Base-by-base conservation (phyloP, 2,329 filamentous ascomycete species). In the Epicoccum nigrum region DNA sequence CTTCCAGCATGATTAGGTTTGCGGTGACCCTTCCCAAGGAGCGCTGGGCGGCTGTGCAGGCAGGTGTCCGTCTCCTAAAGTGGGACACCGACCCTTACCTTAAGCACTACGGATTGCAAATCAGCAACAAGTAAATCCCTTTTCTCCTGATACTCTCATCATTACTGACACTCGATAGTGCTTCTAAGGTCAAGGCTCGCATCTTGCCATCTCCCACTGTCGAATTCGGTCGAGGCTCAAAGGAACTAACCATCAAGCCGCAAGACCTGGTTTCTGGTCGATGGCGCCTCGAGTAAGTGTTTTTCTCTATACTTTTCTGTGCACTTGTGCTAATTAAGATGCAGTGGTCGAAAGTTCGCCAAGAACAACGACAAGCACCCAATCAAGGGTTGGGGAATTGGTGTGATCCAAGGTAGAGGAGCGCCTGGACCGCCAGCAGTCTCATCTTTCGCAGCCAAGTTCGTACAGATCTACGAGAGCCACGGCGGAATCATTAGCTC, bases 1-100 rank as follows among this genome's bases (percentile, higher is more conserved):
- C 93, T 0, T 77, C 87, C 0, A 76, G 82, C 4, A 99, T 99
- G 94, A 97, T 99, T 77, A 93, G 89, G 72, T 91, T 93, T 64
- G 92, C 93, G 0, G 93, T 96, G 4, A 90, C 88, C 5, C 82
- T 87, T 1, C 94, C 94, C 0, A 69, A 71, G 0, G 70, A 85
- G 23, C 89, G 94, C n/a, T 83, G 84, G 59, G 62, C 70, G 0
- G 84, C 88, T 16, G 92, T 97, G 60, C 76, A 85, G 40, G 70
- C 82, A 3, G 88, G 88, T 13, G 83, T 96, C 7, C 67, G 76
- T 0, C 82, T 88, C 58, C 79, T 93, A 0, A 77, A 85, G 8
- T 94, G 90, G 85, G 59, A 65, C 1, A 67, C 80, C 0, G 94
- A 99, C 59, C 83, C 81, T 0, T 86, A 88, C 40, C 79, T 97